phyloP scores from a whole-genome alignment of 73 alveolate genomes.

The Paramecium sonneborni region DNA sequence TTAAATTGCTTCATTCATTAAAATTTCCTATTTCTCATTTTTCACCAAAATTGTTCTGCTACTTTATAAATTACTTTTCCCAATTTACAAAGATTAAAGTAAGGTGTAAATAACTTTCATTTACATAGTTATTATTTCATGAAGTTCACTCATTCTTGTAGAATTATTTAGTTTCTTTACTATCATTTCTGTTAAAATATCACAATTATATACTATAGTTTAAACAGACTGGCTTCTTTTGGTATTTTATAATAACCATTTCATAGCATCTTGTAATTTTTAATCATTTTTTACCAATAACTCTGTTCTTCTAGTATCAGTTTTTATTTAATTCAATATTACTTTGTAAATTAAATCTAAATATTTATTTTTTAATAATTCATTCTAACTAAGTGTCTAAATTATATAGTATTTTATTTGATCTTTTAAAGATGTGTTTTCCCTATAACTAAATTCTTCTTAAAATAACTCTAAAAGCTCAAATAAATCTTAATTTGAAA shows the following conservation, averaged over 20 bases:
- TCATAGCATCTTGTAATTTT: neutral
- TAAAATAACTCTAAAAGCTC: neutral
- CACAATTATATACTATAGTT: neutral
- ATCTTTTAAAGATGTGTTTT: neutral
- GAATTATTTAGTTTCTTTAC: neutral
- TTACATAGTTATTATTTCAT: conserved; percentile 14
- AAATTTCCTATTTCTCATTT: neutral
- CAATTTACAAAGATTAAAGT: neutral
- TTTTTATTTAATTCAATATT: neutral
- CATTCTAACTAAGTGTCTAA: neutral
- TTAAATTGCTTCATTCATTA: conserved; percentile 1
- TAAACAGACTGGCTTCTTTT: neutral
- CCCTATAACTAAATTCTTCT: neutral
- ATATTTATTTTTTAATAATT: neutral
- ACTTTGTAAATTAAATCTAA: neutral
- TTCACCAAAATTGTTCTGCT: neutral
- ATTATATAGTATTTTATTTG: neutral
- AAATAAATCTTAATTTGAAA: conserved; percentile 5
- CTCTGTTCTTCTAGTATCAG: conserved; percentile 24
- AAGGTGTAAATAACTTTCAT: neutral
- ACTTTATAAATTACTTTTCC: neutral
- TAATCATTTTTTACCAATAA: neutral
- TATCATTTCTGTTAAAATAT: neutral
- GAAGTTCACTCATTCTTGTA: conserved; percentile 12
- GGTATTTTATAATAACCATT: neutral